These are phyloP conservation scores for Botrytis sinoallii DNA, from an alignment of 2,329 filamentous ascomycete species.

Conservation along the genomic window DNA sequence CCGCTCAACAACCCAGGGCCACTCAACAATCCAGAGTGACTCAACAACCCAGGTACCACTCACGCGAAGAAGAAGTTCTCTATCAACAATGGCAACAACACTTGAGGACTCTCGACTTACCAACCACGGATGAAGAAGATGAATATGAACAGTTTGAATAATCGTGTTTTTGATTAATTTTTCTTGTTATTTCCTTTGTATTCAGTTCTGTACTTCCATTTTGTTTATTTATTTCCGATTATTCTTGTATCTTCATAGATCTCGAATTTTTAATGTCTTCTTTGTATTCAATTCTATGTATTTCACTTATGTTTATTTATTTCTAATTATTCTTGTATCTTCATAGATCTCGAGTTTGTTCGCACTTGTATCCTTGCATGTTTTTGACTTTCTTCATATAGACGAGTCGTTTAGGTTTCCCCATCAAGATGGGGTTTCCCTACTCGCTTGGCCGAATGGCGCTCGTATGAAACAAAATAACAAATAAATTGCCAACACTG, in stretches of 20 bases:
- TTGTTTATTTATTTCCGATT: neutral
- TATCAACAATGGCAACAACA: too few relatives aligned
- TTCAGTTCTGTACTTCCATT: too few relatives aligned
- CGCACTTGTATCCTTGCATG: neutral
- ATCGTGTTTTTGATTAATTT: neutral
- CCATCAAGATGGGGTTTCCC: neutral
- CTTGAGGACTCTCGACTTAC: too few relatives aligned
- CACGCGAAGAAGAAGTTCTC: too few relatives aligned
- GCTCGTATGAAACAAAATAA: neutral
- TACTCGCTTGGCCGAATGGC: neutral
- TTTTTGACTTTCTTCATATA: neutral
- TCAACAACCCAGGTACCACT: too few relatives aligned
- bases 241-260: neutral
- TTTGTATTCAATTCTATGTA: neutral
- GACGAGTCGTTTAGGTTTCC: conserved; percentile 6
- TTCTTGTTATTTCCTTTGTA: neutral
- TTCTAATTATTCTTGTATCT: neutral
- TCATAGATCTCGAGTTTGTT: neutral
- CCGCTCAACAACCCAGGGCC: too few relatives aligned
- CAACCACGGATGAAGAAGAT: too few relatives aligned
- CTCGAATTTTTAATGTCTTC: neutral
- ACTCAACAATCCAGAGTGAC: too few relatives aligned
- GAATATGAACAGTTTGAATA: too few relatives aligned
- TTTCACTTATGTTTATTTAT: neutral
- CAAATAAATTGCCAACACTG: neutral